Evolutionary conservation across 805 yeast genomes (phyloP), one percentile per base, ranked within the genome.

Genomic region (Candida pseudofarinosa): DNA sequence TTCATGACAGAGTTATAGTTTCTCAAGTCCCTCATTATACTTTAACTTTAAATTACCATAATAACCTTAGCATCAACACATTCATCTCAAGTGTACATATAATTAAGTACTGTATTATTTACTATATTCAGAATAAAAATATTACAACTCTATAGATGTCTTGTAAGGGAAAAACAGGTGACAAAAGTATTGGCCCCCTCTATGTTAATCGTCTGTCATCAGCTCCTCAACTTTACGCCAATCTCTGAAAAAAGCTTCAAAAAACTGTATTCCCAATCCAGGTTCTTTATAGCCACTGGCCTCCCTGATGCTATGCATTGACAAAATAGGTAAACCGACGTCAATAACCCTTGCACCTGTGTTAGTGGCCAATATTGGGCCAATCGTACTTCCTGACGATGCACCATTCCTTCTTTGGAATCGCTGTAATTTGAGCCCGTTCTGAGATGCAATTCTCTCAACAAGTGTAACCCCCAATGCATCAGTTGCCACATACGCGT

Each of bases 351-450:
- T 49, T 4, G 66, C 62, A 2, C 73, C 73, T 1, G 65, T 61
- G 12, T 53, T 65, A 13, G 52, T 50, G 2, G 71, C 63, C 49
- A 69, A 49, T 39, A 60, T 59, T 1, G 75, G 74, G 1, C 75
- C 75, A 38, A 69, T 70, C 10, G 75, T 70, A 8, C 71, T 63
- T 3, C 75, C 75, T 2, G 69, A 63, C 15, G 68, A 54, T n/a
- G 56, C 54, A 43, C 66, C 74, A 46, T 70, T 70, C 18, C 72
- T 54, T 20, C 69, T 62, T 42, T 69, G 74, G 43, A 70, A 70
- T 23, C 52, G 54, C 44, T 70, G 75, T 19, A 70, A 46, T 30
- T 55, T 47, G 3, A 63, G 53, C 14, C 50, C 55, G 35, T 58
- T 48, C 19, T 45, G 43, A 7, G 44, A 28, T 8, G 65, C 58